Percentiles rank a stretch among this genome's conserved stretches.
These are phyloP conservation scores for Adansonia madagascariensis DNA, from an alignment of 441 rosid species.

Conservation along the genomic window DNA sequence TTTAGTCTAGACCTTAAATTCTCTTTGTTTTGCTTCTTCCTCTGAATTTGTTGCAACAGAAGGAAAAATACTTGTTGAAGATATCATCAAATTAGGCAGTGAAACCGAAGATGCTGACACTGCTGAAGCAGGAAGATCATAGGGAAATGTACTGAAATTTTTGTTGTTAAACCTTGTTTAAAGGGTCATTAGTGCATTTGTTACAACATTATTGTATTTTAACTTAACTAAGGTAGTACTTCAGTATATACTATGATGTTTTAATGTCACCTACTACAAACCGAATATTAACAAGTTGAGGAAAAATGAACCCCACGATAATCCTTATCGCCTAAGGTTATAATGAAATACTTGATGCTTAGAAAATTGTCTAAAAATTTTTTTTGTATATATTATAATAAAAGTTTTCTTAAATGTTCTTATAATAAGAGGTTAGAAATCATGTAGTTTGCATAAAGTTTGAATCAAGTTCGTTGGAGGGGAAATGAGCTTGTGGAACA, in stretches of 20 bases:
- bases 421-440: neutral
- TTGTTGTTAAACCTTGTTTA: neutral
- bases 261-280: conserved; percentile 6
- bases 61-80: conserved; percentile 66
- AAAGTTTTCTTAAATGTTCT: no score
- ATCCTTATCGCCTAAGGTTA: conserved; percentile 1
- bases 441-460: neutral
- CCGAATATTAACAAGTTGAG: conserved; percentile 8
- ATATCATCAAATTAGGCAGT: conserved; percentile 57
- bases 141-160: conserved; percentile 2
- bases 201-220: neutral
- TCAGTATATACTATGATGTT: neutral
- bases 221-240: neutral
- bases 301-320: neutral
- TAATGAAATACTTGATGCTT: neutral
- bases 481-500: no score
- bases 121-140: conserved; percentile 40
- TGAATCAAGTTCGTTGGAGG: no score
- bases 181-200: neutral
- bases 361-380: neutral
- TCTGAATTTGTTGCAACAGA: conserved; percentile 42
- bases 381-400: neutral
- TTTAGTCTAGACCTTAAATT: neutral
- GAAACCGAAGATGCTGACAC: conserved; percentile 53
- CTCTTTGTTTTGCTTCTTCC: neutral